Base-by-base conservation (phyloP, 345 rosid species). In the Trapa incisa region DNA sequence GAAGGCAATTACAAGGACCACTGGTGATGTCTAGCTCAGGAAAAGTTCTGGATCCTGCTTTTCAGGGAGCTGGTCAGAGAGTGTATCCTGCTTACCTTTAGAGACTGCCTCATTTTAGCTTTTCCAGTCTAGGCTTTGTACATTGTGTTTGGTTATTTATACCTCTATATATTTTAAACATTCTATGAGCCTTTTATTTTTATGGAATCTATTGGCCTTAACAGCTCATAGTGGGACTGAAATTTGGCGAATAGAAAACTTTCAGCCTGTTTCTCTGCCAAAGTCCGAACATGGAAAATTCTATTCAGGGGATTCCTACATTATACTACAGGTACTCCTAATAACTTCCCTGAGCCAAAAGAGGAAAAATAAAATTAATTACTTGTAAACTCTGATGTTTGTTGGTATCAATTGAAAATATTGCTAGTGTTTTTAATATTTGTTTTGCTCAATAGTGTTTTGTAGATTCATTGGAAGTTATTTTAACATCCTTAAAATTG, bases 231-330 rank as follows among this genome's bases (percentile, higher is more conserved):
- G 99, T 64, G 99, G 99, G 66, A 83, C 84, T 77, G 99, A 95
- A 69, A 91, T 89, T 68, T 95, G 99, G 99, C 86, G 97, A 76
- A 89, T 91, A 61, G 99, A 95, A 84, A 79, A 95, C 73, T 95
- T 95, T 81, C 90, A 83, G 76, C 96, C 96, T 17, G 93, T 87
- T 71, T 84, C 82, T 39, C 74, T 95, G 73, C 96, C 93, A 3
- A 91, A 89, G 72, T 78, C 97, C 50, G 96, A 89, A 64, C 70
- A 91, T 82, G 99, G 99, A 73, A 95, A 95, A 75, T 95, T 95
- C 83, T 91, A 89, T 75, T 84, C 82, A 86, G 99, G 99, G 47
- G 99, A 95, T 83, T 80, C 82, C 45, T 95, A 95, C 84, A 87
- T 95, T 73, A 77, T 95, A 61, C 85, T 95, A 77, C 96, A 91